phyloP scores from a whole-genome alignment of 148 eudicot species.

The Hydrangea macrophylla region DNA sequence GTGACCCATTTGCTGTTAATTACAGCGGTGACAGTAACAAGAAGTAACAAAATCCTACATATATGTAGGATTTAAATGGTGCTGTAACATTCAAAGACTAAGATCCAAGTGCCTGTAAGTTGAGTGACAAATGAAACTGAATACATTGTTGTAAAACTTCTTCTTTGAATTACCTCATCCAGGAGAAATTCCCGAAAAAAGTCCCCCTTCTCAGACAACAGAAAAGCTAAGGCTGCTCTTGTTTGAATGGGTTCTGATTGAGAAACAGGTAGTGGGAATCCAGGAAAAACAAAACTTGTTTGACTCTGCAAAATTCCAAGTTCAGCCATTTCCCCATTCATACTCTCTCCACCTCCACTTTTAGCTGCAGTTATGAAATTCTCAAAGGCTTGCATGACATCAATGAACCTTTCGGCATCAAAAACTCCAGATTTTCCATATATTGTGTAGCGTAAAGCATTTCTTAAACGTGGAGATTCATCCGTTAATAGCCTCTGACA shows the following conservation, averaged over 20 bases:
- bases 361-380: conserved; percentile 85
- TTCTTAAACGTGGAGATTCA: conserved; percentile 93
- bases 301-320: conserved; percentile 77
- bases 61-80: background rate
- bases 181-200: conserved; percentile 93
- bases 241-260: conserved; percentile 64
- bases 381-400: conserved; percentile 99
- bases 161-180: conserved; percentile 68
- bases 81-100: background rate
- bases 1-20: background rate
- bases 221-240: conserved; percentile 83
- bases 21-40: background rate
- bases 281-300: conserved; percentile 30
- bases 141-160: background rate
- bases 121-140: background rate
- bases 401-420: conserved; percentile 96
- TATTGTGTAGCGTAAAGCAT: conserved; percentile 88
- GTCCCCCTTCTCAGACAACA: conserved; percentile 85
- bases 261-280: conserved; percentile 36
- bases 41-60: background rate
- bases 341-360: conserved; percentile 93
- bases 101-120: background rate
- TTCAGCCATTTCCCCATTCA: conserved; percentile 88
- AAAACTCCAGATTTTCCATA: conserved; percentile 95
- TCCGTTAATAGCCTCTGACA: conserved; percentile 90